Base-by-base conservation (phyloP, 306 rosid genomes). In the Dalbergia cochinchinensis region DNA sequence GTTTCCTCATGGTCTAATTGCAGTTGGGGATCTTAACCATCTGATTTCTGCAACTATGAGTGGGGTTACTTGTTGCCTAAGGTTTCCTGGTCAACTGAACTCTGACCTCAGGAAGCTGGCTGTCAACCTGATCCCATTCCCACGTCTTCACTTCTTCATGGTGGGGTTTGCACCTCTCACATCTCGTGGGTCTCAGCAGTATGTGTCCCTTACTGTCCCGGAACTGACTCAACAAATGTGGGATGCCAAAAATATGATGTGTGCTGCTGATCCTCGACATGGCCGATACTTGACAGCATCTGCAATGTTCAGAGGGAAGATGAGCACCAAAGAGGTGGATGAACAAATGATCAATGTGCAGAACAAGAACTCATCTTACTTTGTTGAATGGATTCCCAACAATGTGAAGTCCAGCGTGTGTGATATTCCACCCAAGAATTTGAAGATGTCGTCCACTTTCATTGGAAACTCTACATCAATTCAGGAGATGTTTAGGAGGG, bases 191-290 rank as follows among this genome's bases (percentile, higher is more conserved):
- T 94, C 98, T 65, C 98, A 94, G 81, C 97, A 94, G 66, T 91
- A 94, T 69, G 93, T 91, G 80, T 94, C 98, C 71, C 95, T 94
- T 67, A 94, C 98, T 4, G 98, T 91, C 71, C 97, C 98, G 0
- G 98, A 94, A 84, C 88, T 94, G 57, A 94, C 98, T 65, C 98
- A 94, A 74, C 98, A 94, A 81, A 94, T 94, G 98, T 94, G 98
- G 98, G 98, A 94, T 71, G 84, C 97, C 85, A 94, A 94, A 78
- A 94, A 94, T 85, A 94, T 94, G 97, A 91, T 94, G 98, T 94
- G 98, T 61, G 98, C 98, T 13, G 98, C 98, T 59, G 98, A 94
- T 71, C 98, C 98, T 19, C 94, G 98, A 74, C 98, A 94, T 6
- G 98, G 97, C 19, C 89, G 98, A 4, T 94, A 94, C 88, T 89